A percentile compares a stretch with the other conserved stretches of the same genome.
Conservation (phyloP, 2,329 filamentous ascomycete genomes). For the Lojkania enalia region DNA sequence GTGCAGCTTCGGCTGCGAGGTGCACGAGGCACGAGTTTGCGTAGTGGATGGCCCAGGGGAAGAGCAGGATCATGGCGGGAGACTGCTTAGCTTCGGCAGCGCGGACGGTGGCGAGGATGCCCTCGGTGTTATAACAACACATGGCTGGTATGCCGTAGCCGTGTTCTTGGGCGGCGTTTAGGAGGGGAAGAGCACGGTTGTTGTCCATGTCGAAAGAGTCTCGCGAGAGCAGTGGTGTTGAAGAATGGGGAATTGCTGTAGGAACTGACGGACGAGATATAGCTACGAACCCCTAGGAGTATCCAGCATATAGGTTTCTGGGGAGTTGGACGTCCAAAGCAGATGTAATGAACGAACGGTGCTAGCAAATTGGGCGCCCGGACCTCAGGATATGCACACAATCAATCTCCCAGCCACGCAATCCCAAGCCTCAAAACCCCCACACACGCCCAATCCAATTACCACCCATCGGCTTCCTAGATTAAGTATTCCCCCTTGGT, state of each 20-base stretch:
- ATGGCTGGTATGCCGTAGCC: constrained; percentile 61
- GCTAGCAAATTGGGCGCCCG: not conserved
- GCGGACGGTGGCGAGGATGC: constrained; percentile 65
- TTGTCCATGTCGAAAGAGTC: constrained; percentile 5
- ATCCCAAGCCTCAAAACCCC: not conserved
- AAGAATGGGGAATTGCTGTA: too few relatives aligned
- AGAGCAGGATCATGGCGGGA: constrained; percentile 69
- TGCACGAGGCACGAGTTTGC: constrained; percentile 51
- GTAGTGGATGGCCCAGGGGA: constrained; percentile 71
- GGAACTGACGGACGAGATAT: too few relatives aligned
- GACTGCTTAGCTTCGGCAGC: constrained; percentile 67
- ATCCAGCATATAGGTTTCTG: too few relatives aligned
- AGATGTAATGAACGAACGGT: too few relatives aligned
- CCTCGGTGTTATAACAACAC: constrained; percentile 68
- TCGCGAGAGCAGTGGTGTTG: not conserved
- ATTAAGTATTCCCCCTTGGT: constrained; percentile 3
- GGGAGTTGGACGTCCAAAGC: too few relatives aligned
- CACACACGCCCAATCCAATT: not conserved
- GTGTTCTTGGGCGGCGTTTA: constrained; percentile 56
- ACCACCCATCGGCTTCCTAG: constrained; percentile 9
- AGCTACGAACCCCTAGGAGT: too few relatives aligned
- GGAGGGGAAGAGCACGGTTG: constrained; percentile 44
- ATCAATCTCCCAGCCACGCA: not conserved
- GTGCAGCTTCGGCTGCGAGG: constrained; percentile 44
- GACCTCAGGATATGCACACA: not conserved